A percentile compares a stretch with the other conserved stretches of the same genome.
phyloP scores from a whole-genome alignment of 495 filamentous ascomycete genomes.

The Lasiosphaeria hispida region DNA sequence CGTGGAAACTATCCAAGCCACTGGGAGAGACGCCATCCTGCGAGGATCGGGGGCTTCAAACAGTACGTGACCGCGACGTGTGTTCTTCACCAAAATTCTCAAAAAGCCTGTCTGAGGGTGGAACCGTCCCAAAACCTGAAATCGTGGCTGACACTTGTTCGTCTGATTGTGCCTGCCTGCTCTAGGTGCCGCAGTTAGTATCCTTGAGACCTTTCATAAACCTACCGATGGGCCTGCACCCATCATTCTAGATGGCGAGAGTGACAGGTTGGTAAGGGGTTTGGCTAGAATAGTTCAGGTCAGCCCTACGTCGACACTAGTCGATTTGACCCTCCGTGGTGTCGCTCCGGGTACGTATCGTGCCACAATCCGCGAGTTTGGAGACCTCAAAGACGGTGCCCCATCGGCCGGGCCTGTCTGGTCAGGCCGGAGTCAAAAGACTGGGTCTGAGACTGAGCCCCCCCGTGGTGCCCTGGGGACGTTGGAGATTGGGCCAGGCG shows the following conservation, averaged over 20 bases:
- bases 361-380: constrained; percentile 79
- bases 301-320: constrained; percentile 66
- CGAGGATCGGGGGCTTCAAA: constrained; percentile 83
- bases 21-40: constrained; percentile 90
- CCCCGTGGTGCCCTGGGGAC: constrained; percentile 70
- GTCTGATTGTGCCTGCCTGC: background rate
- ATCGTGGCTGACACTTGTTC: constrained; percentile 7
- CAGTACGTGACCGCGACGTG: constrained; percentile 53
- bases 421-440: constrained; percentile 40
- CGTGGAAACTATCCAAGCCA: constrained; percentile 80
- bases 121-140: background rate
- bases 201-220: constrained; percentile 82
- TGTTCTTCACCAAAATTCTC: background rate
- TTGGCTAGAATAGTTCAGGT: constrained; percentile 82
- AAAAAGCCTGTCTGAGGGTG: background rate
- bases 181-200: constrained; percentile 87
- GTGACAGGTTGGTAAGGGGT: constrained; percentile 59
- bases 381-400: constrained; percentile 83
- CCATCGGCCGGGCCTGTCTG: constrained; percentile 81
- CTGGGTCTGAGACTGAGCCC: constrained; percentile 13
- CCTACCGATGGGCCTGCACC: constrained; percentile 26
- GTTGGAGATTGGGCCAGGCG: constrained; percentile 64
- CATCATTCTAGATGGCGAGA: constrained; percentile 27
- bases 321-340: constrained; percentile 86
- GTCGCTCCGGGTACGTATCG: constrained; percentile 77